phyloP scores from a whole-genome alignment of 139 green algal species.

The Chlamydomonas schloesseri region DNA sequence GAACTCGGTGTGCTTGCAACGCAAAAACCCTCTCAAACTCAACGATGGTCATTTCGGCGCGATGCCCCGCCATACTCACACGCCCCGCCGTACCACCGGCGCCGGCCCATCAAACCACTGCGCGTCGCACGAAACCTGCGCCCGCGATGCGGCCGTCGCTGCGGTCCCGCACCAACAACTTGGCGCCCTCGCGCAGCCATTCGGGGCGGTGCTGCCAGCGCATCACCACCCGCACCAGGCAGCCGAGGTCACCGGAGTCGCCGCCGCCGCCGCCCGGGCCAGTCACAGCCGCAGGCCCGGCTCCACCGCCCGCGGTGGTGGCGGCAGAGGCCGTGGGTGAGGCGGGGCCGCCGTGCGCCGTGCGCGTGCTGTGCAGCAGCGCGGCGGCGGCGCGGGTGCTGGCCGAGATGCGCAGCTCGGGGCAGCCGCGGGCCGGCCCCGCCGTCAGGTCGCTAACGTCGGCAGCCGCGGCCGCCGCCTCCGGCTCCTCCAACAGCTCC shows the following conservation, averaged over 20 bases:
- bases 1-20: too few relatives aligned
- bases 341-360: too few relatives aligned
- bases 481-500: neutral
- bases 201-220: constrained; percentile 78
- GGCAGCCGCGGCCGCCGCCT: neutral
- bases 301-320: neutral
- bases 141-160: constrained; percentile 64
- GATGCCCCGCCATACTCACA: too few relatives aligned
- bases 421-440: neutral
- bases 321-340: neutral
- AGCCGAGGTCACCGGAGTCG: constrained; percentile 29
- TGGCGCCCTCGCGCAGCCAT: constrained; percentile 77
- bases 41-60: too few relatives aligned
- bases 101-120: constrained; percentile 16
- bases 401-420: constrained; percentile 31
- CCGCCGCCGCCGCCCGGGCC: too few relatives aligned
- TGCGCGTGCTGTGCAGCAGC: constrained; percentile 46
- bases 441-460: neutral
- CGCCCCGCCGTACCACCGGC: too few relatives aligned
- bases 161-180: constrained; percentile 76
- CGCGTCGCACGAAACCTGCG: constrained; percentile 58
- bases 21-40: too few relatives aligned
- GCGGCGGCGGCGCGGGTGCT: constrained; percentile 55
- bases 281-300: neutral
- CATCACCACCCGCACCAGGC: constrained; percentile 59